Percentiles rank a stretch among this genome's conserved stretches.
Evolutionary conservation across 169 alveolate species (phyloP).

Genomic region (Sarcocystis neurona): DNA sequence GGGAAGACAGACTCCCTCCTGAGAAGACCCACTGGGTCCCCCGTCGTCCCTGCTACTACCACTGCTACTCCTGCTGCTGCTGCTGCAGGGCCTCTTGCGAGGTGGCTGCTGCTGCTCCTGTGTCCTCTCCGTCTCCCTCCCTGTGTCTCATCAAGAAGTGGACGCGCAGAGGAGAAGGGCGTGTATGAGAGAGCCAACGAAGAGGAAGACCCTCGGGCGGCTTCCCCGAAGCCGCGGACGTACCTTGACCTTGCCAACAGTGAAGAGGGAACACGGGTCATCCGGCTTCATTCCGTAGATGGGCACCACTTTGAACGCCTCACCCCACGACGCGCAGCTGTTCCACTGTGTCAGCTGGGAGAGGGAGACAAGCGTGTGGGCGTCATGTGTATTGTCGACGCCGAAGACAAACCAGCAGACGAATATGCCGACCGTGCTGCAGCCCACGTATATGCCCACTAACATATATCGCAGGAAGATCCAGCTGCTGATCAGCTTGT

Average conservation of each 20-base stretch:
- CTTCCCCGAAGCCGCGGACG: background rate
- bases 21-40: too few relatives aligned
- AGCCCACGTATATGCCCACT: conserved; percentile 97
- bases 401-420: conserved; percentile 92
- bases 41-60: too few relatives aligned
- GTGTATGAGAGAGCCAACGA: background rate
- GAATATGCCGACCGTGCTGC: conserved; percentile 97
- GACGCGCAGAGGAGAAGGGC: background rate
- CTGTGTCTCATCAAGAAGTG: background rate
- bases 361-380: conserved; percentile 91
- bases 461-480: conserved; percentile 90
- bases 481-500: conserved; percentile 93
- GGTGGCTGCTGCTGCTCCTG: too few relatives aligned
- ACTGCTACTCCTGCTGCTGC: too few relatives aligned
- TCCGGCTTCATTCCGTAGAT: conserved; percentile 75
- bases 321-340: conserved; percentile 83
- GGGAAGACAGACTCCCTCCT: too few relatives aligned
- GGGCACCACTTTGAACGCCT: conserved; percentile 78
- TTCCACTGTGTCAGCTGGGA: conserved; percentile 90
- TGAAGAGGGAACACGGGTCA: conserved; percentile 95
- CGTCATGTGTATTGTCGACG: conserved; percentile 88
- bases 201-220: background rate
- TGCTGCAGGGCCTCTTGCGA: too few relatives aligned
- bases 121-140: too few relatives aligned
- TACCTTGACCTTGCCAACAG: conserved; percentile 94